Conservation (phyloP, 805 yeast species). For the Lipomyces chichibuensis region DNA sequence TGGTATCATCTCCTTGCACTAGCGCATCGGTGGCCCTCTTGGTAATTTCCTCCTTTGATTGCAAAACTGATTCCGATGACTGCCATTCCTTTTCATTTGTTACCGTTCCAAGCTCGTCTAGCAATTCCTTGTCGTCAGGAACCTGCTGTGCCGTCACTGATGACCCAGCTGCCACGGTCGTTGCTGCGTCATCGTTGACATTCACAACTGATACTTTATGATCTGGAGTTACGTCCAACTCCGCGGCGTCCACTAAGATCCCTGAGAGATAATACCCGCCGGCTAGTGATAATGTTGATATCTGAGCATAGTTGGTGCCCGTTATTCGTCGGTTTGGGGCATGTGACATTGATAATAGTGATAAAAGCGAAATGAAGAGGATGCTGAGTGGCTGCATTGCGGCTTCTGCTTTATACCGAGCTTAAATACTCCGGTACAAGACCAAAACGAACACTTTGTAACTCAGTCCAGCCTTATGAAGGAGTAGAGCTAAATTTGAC, state of each 20-base stretch:
- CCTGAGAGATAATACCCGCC: neutral
- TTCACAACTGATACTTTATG: neutral
- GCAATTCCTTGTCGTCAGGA: neutral
- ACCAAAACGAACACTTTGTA: neutral
- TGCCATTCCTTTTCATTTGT: neutral
- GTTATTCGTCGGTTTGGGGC: neutral
- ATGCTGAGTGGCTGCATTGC: neutral
- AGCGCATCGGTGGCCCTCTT: neutral
- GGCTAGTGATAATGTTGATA: neutral
- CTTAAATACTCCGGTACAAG: neutral
- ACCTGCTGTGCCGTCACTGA: neutral
- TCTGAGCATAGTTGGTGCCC: neutral
- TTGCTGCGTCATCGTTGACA: neutral
- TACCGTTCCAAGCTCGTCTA: neutral
- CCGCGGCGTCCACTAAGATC: neutral
- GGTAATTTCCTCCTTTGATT: neutral
- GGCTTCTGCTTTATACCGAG: neutral
- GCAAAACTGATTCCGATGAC: neutral
- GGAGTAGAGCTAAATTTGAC: neutral
- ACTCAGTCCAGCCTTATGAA: neutral
- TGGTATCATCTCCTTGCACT: constrained; percentile 14
- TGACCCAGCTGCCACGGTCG: neutral
- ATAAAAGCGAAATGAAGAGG: neutral
- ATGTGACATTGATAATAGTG: neutral
- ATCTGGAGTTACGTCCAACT: neutral